Percentiles rank a stretch among this genome's conserved stretches.
Conservation (phyloP, 345 rosid genomes). For the Gossypium anomalum region DNA sequence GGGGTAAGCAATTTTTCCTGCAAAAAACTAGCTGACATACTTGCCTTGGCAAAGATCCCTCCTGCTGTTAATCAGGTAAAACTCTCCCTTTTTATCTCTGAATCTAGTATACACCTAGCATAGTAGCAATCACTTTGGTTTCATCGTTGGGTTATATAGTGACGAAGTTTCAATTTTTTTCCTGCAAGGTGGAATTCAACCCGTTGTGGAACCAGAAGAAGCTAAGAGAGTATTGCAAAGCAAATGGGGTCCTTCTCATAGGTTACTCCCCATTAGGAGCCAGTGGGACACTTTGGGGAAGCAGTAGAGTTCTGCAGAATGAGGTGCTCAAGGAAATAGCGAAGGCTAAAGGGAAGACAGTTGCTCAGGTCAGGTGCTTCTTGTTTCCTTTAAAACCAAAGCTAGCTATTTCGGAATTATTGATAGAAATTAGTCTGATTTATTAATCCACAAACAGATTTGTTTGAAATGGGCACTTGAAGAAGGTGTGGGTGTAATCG, state of each 20-base stretch:
- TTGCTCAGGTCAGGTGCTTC: constrained; percentile 52
- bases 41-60: constrained; percentile 58
- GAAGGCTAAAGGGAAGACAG: constrained; percentile 50
- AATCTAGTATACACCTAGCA: no score
- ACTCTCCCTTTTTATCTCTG: not conserved
- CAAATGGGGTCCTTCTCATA: constrained; percentile 39
- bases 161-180: not conserved
- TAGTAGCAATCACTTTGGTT: no score
- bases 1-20: constrained; percentile 82
- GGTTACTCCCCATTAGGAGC: constrained; percentile 71
- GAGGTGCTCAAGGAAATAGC: constrained; percentile 61
- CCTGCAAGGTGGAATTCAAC: not conserved
- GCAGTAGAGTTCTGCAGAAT: constrained; percentile 55
- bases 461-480: not conserved
- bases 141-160: not conserved
- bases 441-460: not conserved
- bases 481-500: not conserved
- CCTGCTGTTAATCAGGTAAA: constrained; percentile 72
- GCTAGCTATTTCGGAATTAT: not conserved
- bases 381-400: not conserved
- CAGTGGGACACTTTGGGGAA: constrained; percentile 61
- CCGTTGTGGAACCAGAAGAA: not conserved
- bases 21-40: constrained; percentile 56
- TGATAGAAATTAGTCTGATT: not conserved
- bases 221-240: constrained; percentile 44